phyloP scores from a whole-genome alignment of 164 flowering plant species.

The Umbilicus rupestris region DNA sequence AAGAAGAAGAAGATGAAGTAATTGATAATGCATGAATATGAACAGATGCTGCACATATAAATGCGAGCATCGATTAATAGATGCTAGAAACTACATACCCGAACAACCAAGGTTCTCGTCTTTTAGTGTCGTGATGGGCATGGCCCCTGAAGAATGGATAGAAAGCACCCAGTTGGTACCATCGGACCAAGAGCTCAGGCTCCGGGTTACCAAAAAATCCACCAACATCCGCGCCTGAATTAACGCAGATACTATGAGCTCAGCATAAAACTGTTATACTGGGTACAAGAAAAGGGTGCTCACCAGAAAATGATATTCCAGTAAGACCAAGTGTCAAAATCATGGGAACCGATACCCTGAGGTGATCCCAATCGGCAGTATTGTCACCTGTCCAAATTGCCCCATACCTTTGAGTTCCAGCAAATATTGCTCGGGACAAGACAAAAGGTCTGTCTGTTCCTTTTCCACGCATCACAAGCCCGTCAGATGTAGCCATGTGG shows the following conservation, averaged over 20 bases:
- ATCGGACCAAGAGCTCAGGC: constrained; percentile 81
- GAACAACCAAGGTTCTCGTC: constrained; percentile 96
- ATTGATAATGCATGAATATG: background rate
- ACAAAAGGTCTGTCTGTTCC: constrained; percentile 97
- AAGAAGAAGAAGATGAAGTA: constrained; percentile 1
- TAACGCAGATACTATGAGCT: constrained; percentile 5
- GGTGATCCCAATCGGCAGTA: constrained; percentile 94
- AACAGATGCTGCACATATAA: background rate
- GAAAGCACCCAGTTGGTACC: constrained; percentile 97
- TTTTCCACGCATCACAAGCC: constrained; percentile 73
- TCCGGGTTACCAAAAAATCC: constrained; percentile 98
- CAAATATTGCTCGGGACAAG: constrained; percentile 83
- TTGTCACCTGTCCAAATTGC: constrained; percentile 99
- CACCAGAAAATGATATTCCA: constrained; percentile 84
- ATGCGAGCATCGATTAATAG: background rate
- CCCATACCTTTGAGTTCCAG: constrained; percentile 93
- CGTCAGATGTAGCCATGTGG: constrained; percentile 89
- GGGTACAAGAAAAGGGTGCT: constrained; percentile 8
- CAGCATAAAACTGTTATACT: background rate
- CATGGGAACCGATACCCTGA: constrained; percentile 94
- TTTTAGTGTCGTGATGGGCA: constrained; percentile 96
- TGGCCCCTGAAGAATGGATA: constrained; percentile 97
- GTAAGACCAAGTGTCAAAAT: constrained; percentile 85
- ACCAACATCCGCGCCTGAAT: constrained; percentile 97
- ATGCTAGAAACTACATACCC: constrained; percentile 45